Conservation (phyloP, 1,139 yeast species). For the Yamadazyma songkhlaensis region DNA sequence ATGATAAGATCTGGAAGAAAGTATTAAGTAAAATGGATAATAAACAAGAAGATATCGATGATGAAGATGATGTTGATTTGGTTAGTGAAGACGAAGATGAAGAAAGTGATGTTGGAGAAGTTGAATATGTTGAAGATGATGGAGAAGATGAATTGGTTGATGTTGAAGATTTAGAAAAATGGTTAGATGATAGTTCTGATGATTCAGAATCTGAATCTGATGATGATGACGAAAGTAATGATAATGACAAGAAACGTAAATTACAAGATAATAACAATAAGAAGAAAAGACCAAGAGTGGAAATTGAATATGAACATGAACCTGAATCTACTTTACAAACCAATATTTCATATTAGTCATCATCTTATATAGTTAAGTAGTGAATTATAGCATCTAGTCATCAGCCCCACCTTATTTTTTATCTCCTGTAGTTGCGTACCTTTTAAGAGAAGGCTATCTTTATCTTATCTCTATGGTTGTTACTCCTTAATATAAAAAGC, state of each 20-base stretch:
- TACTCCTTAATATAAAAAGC: too few species aligned
- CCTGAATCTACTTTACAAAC: constrained; percentile 15
- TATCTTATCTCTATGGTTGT: too few species aligned
- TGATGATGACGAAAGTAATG: constrained; percentile 30
- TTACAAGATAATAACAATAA: constrained; percentile 34
- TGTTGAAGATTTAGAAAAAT: constrained; percentile 84
- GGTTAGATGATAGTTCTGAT: constrained; percentile 69
- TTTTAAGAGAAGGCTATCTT: too few species aligned
- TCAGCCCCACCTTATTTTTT: too few species aligned
- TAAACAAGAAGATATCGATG: constrained; percentile 57
- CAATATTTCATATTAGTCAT: constrained; percentile 14
- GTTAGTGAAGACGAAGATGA: constrained; percentile 65
- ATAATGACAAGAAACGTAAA: constrained; percentile 36
- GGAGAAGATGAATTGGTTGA: constrained; percentile 89
- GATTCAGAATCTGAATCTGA: constrained; percentile 42
- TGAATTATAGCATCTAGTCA: too few species aligned
- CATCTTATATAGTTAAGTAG: too few species aligned
- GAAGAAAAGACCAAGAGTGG: constrained; percentile 74
- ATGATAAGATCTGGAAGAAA: constrained; percentile 92
- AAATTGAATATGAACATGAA: constrained; percentile 82
- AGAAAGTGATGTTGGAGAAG: constrained; percentile 72
- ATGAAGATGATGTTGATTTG: constrained; percentile 60
- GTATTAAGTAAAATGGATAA: constrained; percentile 76
- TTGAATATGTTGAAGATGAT: constrained; percentile 82
- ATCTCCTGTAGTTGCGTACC: too few species aligned